Evolutionary conservation across 75 land plant genomes (phyloP), one percentile per base, ranked within the genome.

Genomic region (Pseudotsuga menziesii): DNA sequence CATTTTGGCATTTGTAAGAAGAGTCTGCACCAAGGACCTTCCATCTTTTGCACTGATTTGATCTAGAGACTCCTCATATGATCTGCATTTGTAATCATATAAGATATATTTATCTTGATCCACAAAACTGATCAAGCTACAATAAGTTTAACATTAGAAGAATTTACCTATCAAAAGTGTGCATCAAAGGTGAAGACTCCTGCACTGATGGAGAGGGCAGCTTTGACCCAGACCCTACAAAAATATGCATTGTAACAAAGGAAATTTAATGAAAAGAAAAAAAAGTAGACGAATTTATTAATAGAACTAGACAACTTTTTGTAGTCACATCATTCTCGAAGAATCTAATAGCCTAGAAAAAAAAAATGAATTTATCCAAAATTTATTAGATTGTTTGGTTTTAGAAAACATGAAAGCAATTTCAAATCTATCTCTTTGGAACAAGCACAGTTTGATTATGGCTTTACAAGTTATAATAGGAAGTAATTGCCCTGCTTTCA

Each of bases 11-110:
- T 85, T 91, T 26, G 80, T 60, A 57, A 57, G 26, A 73, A 92
- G 72, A 73, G 71, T 80, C 71, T 85, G 84, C 22, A 61, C 35
- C 56, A 87, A 78, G 29, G 87, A 80, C 72, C 75, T 80, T 71
- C 70, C 32, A 17, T 92, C 86, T 74, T 75, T 81, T 32, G 57
- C 77, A 70, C 83, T 82, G 66, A 74, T 62, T 9, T 84, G 83
- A 57, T 84, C 85, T 23, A 73, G 48, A 25, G 80, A 56, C 58
- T 58, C 19, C 44, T 76, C 61, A 55, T 62, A 25, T 27, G 81
- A 57, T 78, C 93, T 91, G 78, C 41, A 76, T 59, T 57, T 19
- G 35, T 8, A 77, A 44, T 7, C 19, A 73, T 44, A 44, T 22
- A 26, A 41, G 26, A 32, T 5, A 72, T 74, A 75, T 41, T 36